These are phyloP conservation scores for Claviceps pazoutovae DNA, from an alignment of 2,329 filamentous ascomycete genomes.

Conservation along the genomic window DNA sequence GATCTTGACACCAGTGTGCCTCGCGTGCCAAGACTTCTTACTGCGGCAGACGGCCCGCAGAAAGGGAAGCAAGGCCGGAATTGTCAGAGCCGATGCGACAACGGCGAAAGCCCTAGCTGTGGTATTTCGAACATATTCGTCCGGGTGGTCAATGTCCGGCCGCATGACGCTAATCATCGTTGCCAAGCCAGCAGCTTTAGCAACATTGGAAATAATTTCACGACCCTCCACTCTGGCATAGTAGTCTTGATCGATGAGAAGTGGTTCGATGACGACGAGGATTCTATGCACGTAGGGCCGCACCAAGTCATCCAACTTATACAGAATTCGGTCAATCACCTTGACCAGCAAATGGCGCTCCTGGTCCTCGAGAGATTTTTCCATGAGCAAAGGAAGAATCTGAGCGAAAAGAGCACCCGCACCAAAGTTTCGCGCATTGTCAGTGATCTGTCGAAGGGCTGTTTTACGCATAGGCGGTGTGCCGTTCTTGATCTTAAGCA, in stretches of 20 bases:
- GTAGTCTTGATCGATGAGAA: constrained; percentile 98
- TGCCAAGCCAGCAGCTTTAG: constrained; percentile 89
- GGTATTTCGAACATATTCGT: constrained; percentile 97
- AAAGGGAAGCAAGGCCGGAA: constrained; percentile 89
- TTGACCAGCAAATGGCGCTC: constrained; percentile 97
- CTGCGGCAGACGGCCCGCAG: constrained; percentile 88
- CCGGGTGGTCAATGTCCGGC: constrained; percentile 94
- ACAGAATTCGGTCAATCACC: constrained; percentile 95
- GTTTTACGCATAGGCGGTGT: constrained; percentile 98
- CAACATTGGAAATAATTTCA: constrained; percentile 96
- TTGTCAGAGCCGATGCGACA: constrained; percentile 88
- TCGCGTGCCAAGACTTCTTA: constrained; percentile 97
- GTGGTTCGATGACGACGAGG: constrained; percentile 93
- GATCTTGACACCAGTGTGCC: constrained; percentile 97
- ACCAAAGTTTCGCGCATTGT: constrained; percentile 93
- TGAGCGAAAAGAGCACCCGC: constrained; percentile 92
- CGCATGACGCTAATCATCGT: constrained; percentile 99
- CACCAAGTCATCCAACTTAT: constrained; percentile 95
- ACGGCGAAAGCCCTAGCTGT: constrained; percentile 95
- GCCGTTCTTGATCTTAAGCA: constrained; percentile 98
- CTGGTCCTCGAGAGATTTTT: constrained; percentile 94
- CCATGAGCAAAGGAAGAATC: constrained; percentile 92
- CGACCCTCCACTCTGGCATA: constrained; percentile 96
- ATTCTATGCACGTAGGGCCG: constrained; percentile 97
- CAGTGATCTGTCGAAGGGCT: constrained; percentile 87